Evolutionary conservation across 2,329 filamentous ascomycete genomes (phyloP).

Genomic region (Fusarium lateritium): DNA sequence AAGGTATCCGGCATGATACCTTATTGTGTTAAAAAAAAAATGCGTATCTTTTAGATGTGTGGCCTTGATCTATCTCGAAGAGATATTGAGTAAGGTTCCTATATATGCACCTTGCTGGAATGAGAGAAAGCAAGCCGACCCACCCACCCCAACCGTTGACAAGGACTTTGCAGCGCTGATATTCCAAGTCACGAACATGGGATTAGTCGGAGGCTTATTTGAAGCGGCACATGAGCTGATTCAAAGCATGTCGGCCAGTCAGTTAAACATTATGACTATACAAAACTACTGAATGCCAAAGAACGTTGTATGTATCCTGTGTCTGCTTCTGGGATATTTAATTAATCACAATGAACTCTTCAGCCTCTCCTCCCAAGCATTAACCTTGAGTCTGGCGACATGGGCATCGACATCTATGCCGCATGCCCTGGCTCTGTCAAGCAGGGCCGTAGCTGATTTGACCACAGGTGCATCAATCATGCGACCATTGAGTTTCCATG

Average conservation of each 20-base stretch:
- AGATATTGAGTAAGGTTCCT: too few species aligned
- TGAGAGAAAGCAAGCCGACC: background rate
- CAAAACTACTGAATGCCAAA: background rate
- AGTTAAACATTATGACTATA: background rate
- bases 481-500: slow-evolving; percentile 23
- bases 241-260: too few species aligned
- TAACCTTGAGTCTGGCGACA: background rate
- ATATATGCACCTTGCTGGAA: background rate
- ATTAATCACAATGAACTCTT: background rate
- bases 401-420: slow-evolving; percentile 6
- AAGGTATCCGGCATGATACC: too few species aligned
- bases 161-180: background rate
- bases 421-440: slow-evolving; percentile 9
- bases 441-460: slow-evolving; percentile 6
- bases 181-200: background rate
- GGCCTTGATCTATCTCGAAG: too few species aligned
- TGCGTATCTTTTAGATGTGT: too few species aligned
- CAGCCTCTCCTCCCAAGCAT: background rate
- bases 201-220: background rate
- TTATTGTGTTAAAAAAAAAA: too few species aligned
- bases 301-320: background rate
- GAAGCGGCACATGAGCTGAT: background rate
- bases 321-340: background rate
- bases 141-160: background rate
- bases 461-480: slow-evolving; percentile 25